phyloP scores from a whole-genome alignment of 2,329 filamentous ascomycete genomes.

The Alternaria arborescens region DNA sequence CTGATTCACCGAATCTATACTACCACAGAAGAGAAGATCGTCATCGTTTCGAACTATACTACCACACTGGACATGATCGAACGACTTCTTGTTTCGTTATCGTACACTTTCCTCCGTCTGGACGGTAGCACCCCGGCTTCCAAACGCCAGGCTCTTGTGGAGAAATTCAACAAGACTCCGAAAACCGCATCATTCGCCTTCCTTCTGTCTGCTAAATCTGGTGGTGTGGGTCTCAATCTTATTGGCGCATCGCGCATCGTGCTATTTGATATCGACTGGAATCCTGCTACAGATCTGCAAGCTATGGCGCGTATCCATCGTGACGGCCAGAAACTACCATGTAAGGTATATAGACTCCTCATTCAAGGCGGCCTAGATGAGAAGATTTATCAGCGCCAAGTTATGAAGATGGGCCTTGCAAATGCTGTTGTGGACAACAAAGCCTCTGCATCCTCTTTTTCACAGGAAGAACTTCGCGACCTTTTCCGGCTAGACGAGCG shows the following conservation, averaged over 20 bases:
- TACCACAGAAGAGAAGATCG: slow-evolving; percentile 73
- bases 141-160: slow-evolving; percentile 73
- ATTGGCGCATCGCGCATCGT: slow-evolving; percentile 75
- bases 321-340: slow-evolving; percentile 73
- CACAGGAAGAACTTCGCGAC: slow-evolving; percentile 70
- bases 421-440: slow-evolving; percentile 77
- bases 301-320: slow-evolving; percentile 79
- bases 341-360: slow-evolving; percentile 74
- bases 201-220: slow-evolving; percentile 75
- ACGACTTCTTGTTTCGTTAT: slow-evolving; percentile 66
- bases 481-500: slow-evolving; percentile 71
- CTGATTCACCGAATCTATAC: slow-evolving; percentile 68
- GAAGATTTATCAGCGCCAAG: slow-evolving; percentile 77
- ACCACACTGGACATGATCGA: slow-evolving; percentile 74
- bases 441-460: slow-evolving; percentile 67
- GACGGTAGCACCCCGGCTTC: slow-evolving; percentile 71
- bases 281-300: slow-evolving; percentile 75
- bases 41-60: slow-evolving; percentile 80
- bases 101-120: slow-evolving; percentile 70
- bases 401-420: slow-evolving; percentile 74
- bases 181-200: slow-evolving; percentile 70
- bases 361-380: slow-evolving; percentile 75
- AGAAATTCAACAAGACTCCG: slow-evolving; percentile 71
- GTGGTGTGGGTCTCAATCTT: slow-evolving; percentile 74
- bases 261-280: slow-evolving; percentile 80